Base-by-base conservation (phyloP, 1,284 basidiomycete genomes). In the Inonotus hispidus region DNA sequence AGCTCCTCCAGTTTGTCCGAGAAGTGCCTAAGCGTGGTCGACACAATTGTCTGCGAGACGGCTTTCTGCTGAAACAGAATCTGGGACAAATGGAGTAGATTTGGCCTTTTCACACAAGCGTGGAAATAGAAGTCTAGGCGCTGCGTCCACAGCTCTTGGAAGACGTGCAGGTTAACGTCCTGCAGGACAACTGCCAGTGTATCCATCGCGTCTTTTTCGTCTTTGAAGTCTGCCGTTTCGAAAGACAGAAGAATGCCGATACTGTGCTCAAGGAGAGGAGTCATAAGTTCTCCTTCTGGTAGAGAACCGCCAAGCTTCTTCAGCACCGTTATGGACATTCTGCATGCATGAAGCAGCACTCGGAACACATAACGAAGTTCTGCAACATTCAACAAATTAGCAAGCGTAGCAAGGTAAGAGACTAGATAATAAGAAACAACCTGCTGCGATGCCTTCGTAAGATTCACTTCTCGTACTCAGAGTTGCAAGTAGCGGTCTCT, bases 81-180 rank as follows among this genome's bases (percentile, higher is more conserved):
- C 71, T 98, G 93, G 62, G 93, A 89, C 56, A 99, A 84, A 64
- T 90, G 89, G 69, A 98, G 85, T 57, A 98, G 81, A 59, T 87
- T 79, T 16, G 88, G 85, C 63, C 94, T 90, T 64, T 87, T 86
- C 66, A 89, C 82, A 0, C 90, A 83, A 66, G 83, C 82, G 65
- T 90, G 81, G 72, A 95, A 90, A 76, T 95, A 95, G 70, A 94
- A 88, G 25, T 87, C 87, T 74, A 98, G 90, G 71, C 92, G 92
- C 69, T 85, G 87, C 41, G 90, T 93, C 95, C 92, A 97, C 23
- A 97, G 90, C 72, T 97, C 93, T 70, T 95, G 91, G 72, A 97
- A 95, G 63, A 95, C 88, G 70, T 96, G 91, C 3, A 92, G 79
- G 70, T 97, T 92, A 66, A 94, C 83, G 68, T 95, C 90, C 46